Conservation (phyloP, 73 alveolate genomes). For the Diophrys appendiculata region DNA sequence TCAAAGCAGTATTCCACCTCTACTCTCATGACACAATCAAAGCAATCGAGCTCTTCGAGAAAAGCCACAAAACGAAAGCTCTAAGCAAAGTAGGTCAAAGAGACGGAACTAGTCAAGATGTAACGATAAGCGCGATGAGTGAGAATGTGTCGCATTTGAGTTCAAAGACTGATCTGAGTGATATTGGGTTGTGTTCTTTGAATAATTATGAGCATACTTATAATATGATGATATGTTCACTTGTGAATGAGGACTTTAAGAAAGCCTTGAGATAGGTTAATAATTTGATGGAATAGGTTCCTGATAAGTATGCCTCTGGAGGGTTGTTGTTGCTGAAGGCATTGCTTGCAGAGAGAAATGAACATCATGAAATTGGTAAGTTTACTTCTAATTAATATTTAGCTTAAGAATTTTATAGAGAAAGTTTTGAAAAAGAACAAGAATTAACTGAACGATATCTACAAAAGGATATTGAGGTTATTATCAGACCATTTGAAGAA, state of each 20-base stretch:
- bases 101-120: not conserved
- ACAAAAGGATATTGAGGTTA: constrained; percentile 17
- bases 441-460: constrained; percentile 5
- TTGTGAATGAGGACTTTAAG: constrained; percentile 16
- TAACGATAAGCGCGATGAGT: not conserved
- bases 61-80: not conserved
- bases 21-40: constrained; percentile 22
- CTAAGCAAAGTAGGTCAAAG: not conserved
- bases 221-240: constrained; percentile 47
- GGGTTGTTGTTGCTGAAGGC: constrained; percentile 44
- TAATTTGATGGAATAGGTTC: constrained; percentile 25
- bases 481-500: constrained; percentile 50
- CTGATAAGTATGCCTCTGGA: constrained; percentile 38
- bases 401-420: constrained; percentile 3
- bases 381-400: not conserved
- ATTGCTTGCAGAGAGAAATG: constrained; percentile 22
- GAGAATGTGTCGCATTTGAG: constrained; percentile 30
- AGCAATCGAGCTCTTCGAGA: constrained; percentile 18
- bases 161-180: constrained; percentile 65
- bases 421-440: constrained; percentile 21
- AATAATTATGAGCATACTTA: constrained; percentile 41
- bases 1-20: constrained; percentile 46
- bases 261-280: constrained; percentile 16
- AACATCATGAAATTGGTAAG: constrained; percentile 27
- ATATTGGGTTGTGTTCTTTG: constrained; percentile 66